Percentiles rank a stretch among this genome's conserved stretches.
Conservation (phyloP, 345 rosid genomes). For the Balakata baccata region DNA sequence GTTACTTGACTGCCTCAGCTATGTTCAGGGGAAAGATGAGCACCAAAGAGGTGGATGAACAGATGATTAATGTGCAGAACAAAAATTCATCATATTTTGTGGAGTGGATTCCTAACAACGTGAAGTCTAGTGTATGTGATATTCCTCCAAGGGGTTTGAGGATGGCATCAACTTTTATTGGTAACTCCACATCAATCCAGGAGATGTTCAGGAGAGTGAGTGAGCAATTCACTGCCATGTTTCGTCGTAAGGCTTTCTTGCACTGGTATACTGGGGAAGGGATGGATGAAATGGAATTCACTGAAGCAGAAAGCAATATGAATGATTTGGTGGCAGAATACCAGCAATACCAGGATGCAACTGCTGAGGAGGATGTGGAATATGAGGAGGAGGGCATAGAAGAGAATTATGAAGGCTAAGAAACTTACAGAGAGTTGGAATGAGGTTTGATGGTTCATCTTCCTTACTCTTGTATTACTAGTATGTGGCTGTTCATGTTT, state of each 20-base stretch:
- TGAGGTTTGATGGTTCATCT: conserved; percentile 13
- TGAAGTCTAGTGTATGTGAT: conserved; percentile 58
- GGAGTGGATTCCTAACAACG: conserved; percentile 88
- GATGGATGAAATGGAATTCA: conserved; percentile 98
- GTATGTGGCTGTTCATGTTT: conserved; percentile 12
- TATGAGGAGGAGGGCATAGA: conserved; percentile 59
- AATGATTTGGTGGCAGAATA: conserved; percentile 92
- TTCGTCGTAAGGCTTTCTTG: conserved; percentile 89
- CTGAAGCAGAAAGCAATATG: conserved; percentile 98
- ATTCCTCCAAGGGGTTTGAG: conserved; percentile 52
- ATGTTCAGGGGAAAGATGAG: conserved; percentile 99
- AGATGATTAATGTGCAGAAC: conserved; percentile 92
- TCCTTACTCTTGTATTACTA: conserved; percentile 10
- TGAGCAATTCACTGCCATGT: conserved; percentile 98
- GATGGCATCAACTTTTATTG: conserved; percentile 60
- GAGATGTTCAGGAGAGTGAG: conserved; percentile 99
- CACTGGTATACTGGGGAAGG: conserved; percentile 99
- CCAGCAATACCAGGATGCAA: conserved; percentile 95
- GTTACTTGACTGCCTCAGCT: conserved; percentile 94
- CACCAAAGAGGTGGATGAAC: conserved; percentile 96
- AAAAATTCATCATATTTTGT: conserved; percentile 95
- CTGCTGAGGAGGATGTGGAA: conserved; percentile 81
- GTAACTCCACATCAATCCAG: conserved; percentile 89
- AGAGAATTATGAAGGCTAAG: conserved; percentile 37
- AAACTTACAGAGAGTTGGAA: neutral